Evolutionary conservation across 2,329 filamentous ascomycete genomes (phyloP), one percentile per base, ranked within the genome.

Genomic region (Periconia macrospinosa): DNA sequence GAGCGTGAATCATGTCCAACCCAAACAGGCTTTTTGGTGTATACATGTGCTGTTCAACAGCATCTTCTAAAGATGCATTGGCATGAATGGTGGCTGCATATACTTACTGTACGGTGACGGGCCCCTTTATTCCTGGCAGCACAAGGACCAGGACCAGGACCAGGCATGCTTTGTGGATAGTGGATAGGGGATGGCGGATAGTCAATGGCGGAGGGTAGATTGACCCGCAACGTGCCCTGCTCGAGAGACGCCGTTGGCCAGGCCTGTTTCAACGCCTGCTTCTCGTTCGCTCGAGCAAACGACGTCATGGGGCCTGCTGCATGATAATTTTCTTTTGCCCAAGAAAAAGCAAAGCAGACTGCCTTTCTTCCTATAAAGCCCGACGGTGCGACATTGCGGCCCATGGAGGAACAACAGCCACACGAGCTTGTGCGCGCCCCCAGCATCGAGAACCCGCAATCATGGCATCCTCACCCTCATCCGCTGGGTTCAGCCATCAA

Each of bases 401-500:
- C 15, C 11, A 37, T 37, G 33, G 33, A 37, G 6, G 33, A 37
- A n/a, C 33, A 37, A 37, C 33, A 37, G 33, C 33, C 6, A n/a
- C 33, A 37, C 11, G 33, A 37, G 33, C 33, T 37, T n/a, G 30
- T 33, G 13, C 68, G 73, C 53, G 70, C 74, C 11, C 55, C 61
- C 57, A 75, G 72, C 55, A 58, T 57, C 27, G 76, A 78, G 54
- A 76, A 71, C 63, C 62, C 74, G 49, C 70, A 67, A 63, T 72
- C 73, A 46, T 65, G 64, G 59, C 33, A 37, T 27, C 23, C 23
- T 27, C 66, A 69, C 40, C 67, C 68, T 15, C 76, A 77, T 57
- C 61, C 69, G 66, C 79, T 84, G 56, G 76, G 79, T 54, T 78
- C 81, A 57, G 77, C 79, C 49, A 75, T 79, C 41, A 61, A 66